These are phyloP conservation scores for Penicillium bialowiezense DNA, from an alignment of 495 filamentous ascomycete species.

Conservation along the genomic window DNA sequence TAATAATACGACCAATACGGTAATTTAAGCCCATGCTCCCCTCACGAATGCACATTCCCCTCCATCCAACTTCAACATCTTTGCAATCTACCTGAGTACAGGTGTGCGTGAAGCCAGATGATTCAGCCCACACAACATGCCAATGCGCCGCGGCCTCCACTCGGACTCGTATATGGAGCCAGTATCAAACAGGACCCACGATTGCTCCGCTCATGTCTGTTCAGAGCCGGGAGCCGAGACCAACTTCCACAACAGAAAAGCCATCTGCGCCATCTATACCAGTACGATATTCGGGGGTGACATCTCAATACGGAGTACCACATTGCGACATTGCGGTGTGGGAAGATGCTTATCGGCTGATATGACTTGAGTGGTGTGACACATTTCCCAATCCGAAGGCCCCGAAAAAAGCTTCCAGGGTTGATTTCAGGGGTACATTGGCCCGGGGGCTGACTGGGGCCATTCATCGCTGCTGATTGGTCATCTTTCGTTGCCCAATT, in stretches of 20 bases:
- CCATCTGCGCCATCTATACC: conserved; percentile 9
- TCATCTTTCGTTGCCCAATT: conserved; percentile 15
- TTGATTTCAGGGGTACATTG: background rate
- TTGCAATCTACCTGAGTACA: background rate
- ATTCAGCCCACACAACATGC: background rate
- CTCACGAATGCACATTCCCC: background rate
- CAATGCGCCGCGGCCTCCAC: no score
- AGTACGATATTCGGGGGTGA: background rate
- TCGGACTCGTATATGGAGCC: no score
- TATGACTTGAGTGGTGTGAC: conserved; percentile 1
- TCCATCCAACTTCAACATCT: background rate
- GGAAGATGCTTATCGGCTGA: background rate
- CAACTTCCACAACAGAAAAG: conserved; percentile 3
- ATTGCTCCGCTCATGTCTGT: background rate
- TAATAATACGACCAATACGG: no score
- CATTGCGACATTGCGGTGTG: background rate
- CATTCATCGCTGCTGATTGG: no score
- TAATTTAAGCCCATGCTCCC: no score
- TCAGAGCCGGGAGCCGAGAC: background rate
- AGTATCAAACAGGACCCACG: background rate
- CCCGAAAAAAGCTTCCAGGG: background rate
- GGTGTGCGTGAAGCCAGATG: background rate
- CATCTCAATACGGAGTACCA: background rate
- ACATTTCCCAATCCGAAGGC: background rate
- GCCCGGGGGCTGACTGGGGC: no score